Base-by-base conservation (phyloP, 805 yeast genomes). In the Metschnikowia kofuensis region DNA sequence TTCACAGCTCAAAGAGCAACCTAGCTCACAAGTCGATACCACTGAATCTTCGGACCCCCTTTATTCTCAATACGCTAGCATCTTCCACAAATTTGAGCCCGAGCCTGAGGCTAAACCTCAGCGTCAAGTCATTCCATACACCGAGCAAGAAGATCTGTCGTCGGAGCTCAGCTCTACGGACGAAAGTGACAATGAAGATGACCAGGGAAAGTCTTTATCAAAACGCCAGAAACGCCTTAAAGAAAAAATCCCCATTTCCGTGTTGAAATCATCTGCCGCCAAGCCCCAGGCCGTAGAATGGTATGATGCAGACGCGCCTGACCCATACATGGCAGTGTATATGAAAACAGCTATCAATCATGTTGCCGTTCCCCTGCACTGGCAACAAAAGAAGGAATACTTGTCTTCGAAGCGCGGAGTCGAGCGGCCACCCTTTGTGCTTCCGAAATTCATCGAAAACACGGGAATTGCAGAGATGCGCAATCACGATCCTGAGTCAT, bases 391-490 rank as follows among this genome's bases (percentile, higher is more conserved):
- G 60, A 71, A 86, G 45, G 96, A 87, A 35, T 90, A 84, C 57
- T 67, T 90, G 4, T 70, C 89, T 1, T 75, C 83, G 1, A 78
- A 82, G 52, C 75, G 86, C 44, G 85, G 91, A 0, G 53, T 82
- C 21, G 90, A 83, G 47, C 82, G 82, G 56, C 76, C 77, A 9
- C 89, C 89, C 0, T 92, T 87, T 61, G 80, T 81, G 59, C 71
- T 92, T 16, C 98, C 98, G 0, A 75, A 80, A 38, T 87, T 80
- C 56, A 89, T 94, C 36, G 75, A 71, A 36, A 88, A 82, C 45
- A 91, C 97, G 0, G 96, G 96, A 1, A 90, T 92, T 28, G 78
- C 82, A 53, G 90, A 87, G 47, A 87, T 92, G 96, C 78, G 97
- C 63, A 80, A 82, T 48, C 80, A 83, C 1, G 83, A 83, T 39